Percentiles rank a stretch among this genome's conserved stretches.
These are phyloP conservation scores for Sarocladium brachiariae DNA, from an alignment of 2,329 filamentous ascomycete species.

Conservation along the genomic window DNA sequence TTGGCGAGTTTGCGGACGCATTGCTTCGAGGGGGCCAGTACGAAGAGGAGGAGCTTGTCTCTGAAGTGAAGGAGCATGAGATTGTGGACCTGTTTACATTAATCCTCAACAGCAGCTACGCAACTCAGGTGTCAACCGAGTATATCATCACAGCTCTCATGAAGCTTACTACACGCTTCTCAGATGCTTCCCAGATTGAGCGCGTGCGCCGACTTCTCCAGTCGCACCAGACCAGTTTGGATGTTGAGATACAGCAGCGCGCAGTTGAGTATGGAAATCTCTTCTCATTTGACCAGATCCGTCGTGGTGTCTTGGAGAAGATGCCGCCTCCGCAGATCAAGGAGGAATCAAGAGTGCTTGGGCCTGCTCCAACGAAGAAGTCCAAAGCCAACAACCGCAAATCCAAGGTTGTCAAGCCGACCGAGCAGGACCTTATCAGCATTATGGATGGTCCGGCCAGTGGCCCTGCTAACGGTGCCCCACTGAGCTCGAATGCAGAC, in stretches of 20 bases:
- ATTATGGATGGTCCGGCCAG: constrained; percentile 73
- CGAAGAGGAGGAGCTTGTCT: constrained; percentile 85
- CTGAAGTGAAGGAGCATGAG: constrained; percentile 76
- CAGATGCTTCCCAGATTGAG: constrained; percentile 78
- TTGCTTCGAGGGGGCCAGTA: constrained; percentile 86
- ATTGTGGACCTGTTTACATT: constrained; percentile 87
- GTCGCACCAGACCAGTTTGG: constrained; percentile 75
- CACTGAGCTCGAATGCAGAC: constrained; percentile 73
- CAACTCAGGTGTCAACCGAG: constrained; percentile 82
- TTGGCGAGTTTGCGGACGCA: constrained; percentile 91
- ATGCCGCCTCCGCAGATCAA: constrained; percentile 98
- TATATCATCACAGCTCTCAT: constrained; percentile 94
- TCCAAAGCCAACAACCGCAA: constrained; percentile 66
- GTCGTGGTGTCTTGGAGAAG: constrained; percentile 85
- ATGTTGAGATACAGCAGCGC: constrained; percentile 93
- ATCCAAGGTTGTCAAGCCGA: constrained; percentile 68
- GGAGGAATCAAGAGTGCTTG: constrained; percentile 86
- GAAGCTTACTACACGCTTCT: constrained; percentile 86
- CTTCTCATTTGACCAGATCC: constrained; percentile 83
- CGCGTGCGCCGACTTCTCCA: constrained; percentile 73
- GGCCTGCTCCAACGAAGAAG: constrained; percentile 63
- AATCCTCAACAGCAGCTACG: constrained; percentile 92
- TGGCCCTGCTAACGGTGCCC: constrained; percentile 39
- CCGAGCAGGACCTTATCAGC: constrained; percentile 87
- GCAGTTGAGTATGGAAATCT: constrained; percentile 93